Evolutionary conservation across 768 basidiomycete species (phyloP).

Genomic region (Termitomyces sp.): DNA sequence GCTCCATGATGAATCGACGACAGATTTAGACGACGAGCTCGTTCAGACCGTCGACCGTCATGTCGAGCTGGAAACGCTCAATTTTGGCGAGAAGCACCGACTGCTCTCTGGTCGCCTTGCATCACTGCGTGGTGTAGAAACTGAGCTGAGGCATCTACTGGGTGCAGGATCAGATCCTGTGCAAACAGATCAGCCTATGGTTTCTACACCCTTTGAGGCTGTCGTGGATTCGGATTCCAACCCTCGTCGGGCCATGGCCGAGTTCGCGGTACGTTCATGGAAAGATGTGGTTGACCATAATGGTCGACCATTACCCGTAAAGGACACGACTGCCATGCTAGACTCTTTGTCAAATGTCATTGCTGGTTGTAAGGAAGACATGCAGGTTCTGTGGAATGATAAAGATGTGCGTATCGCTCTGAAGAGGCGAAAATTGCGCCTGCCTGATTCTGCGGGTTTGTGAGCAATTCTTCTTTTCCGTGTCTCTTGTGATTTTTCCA

Average conservation of each 20-base stretch:
- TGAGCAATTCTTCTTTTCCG: slow-evolving; percentile 25
- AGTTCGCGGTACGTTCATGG: slow-evolving; percentile 53
- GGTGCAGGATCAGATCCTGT: slow-evolving; percentile 39
- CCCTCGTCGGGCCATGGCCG: slow-evolving; percentile 25
- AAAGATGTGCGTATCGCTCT: slow-evolving; percentile 44
- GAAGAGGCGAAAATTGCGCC: slow-evolving; percentile 36
- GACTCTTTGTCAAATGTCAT: slow-evolving; percentile 47
- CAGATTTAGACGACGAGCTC: slow-evolving; percentile 27
- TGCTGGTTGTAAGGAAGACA: slow-evolving; percentile 56
- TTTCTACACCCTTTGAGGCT: slow-evolving; percentile 43
- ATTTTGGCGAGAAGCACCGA: slow-evolving; percentile 48
- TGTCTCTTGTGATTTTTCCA: background rate
- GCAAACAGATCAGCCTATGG: slow-evolving; percentile 26
- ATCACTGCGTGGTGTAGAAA: slow-evolving; percentile 57
- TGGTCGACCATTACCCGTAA: background rate
- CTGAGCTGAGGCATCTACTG: slow-evolving; percentile 55
- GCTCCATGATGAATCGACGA: slow-evolving; percentile 31
- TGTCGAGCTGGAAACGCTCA: slow-evolving; percentile 16
- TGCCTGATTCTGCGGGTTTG: slow-evolving; percentile 68
- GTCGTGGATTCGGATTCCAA: slow-evolving; percentile 18
- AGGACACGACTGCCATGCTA: slow-evolving; percentile 16
- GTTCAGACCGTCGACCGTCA: slow-evolving; percentile 9
- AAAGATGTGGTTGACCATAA: slow-evolving; percentile 35
- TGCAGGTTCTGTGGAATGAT: slow-evolving; percentile 59
- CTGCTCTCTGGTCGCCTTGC: slow-evolving; percentile 54